Evolutionary conservation across 1,139 yeast genomes (phyloP).

Genomic region (Pichia sp.): DNA sequence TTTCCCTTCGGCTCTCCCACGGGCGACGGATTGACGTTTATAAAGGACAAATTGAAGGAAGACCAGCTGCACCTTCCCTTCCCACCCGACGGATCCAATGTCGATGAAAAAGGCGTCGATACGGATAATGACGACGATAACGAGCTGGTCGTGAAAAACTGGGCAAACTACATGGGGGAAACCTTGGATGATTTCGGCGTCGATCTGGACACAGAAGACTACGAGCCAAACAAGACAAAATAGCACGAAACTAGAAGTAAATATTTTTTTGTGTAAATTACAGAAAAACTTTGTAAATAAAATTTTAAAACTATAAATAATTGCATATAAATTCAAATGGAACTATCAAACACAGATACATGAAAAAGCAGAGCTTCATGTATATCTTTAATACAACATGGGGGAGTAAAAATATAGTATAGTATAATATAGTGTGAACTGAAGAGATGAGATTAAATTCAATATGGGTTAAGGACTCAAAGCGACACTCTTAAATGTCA

Average conservation of each 20-base stretch:
- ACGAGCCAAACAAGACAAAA: constrained; percentile 17
- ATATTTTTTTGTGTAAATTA: constrained; percentile 2
- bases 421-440: constrained; percentile 6
- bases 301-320: constrained; percentile 3
- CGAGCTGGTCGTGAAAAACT: constrained; percentile 32
- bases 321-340: constrained; percentile 2
- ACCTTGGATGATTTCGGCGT: constrained; percentile 82
- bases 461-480: neutral
- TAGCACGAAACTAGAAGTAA: neutral
- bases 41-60: constrained; percentile 48
- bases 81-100: constrained; percentile 81
- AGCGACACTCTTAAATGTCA: constrained; percentile 8
- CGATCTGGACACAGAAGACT: constrained; percentile 61
- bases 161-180: constrained; percentile 84
- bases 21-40: constrained; percentile 51
- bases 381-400: constrained; percentile 1
- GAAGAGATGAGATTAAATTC: constrained; percentile 7
- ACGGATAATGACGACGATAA: constrained; percentile 18
- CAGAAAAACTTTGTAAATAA: constrained; percentile 5
- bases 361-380: neutral
- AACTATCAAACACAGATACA: constrained; percentile 5
- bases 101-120: constrained; percentile 21
- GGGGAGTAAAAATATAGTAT: neutral
- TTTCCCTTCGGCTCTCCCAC: constrained; percentile 62
- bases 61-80: constrained; percentile 70